Evolutionary conservation across 1,139 yeast species (phyloP).

Genomic region (Suhomyces maxii): DNA sequence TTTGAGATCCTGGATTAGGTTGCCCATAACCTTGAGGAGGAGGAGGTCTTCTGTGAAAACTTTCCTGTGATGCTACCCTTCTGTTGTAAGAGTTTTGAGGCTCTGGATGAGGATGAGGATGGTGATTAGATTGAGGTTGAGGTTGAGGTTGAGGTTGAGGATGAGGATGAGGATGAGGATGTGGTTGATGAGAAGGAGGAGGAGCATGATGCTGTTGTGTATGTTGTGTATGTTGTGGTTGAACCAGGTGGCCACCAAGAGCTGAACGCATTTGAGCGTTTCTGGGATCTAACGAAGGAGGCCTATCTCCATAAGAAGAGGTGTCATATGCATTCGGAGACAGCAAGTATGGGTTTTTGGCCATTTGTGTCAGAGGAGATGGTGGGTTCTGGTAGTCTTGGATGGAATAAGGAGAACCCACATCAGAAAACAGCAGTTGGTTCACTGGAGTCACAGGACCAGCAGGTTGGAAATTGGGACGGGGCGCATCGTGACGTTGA

Average conservation of each 20-base stretch:
- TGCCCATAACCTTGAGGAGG: background rate
- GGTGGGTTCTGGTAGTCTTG: conserved; percentile 11
- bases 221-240: background rate
- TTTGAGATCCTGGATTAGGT: conserved; percentile 1
- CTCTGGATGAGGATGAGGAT: background rate
- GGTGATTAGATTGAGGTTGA: too few relatives aligned
- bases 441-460: conserved; percentile 11
- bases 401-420: conserved; percentile 13
- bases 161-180: background rate
- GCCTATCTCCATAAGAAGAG: background rate
- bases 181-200: background rate
- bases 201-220: background rate
- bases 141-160: too few relatives aligned
- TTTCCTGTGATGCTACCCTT: conserved; percentile 4
- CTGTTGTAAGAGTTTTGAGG: conserved; percentile 1
- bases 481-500: background rate
- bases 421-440: conserved; percentile 10
- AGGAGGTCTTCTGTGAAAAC: background rate
- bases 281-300: background rate
- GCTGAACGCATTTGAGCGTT: background rate
- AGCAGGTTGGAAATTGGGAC: background rate
- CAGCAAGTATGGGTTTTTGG: background rate
- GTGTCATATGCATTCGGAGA: background rate
- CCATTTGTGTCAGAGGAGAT: background rate
- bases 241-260: background rate